Base-by-base conservation (phyloP, 2,329 filamentous ascomycete species). In the Achaetomium macrosporum region DNA sequence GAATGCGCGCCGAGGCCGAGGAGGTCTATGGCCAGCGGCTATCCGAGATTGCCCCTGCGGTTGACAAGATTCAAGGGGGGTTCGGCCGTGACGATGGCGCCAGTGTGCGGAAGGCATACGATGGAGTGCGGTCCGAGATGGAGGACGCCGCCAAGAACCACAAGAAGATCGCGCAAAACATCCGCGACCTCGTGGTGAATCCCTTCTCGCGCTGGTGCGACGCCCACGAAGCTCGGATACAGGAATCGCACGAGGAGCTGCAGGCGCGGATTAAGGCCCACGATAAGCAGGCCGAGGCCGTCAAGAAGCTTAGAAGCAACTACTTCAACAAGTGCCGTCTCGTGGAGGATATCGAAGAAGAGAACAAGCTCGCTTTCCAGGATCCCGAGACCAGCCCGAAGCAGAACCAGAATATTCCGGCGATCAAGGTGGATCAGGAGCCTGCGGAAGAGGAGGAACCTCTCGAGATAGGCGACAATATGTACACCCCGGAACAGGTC, bases 301-400 rank as follows among this genome's bases (percentile, higher is more conserved):
- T 96, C 57, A 90, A 90, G 77, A 97, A 97, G 73, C 81, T 96
- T 63, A 84, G 93, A 59, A 96, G 88, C 70, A 88, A 89, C 63
- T 99, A 99, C 73, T 97, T 97, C 79, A 99, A 97, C 77, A 99
- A 97, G 73, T 99, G 93, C 69, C 86, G 95, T 46, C 76, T 96
- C 57, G 87, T 97, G 7, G 95, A 99, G 68, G 93, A 99, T 67
- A 74, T 97, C 56, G 93, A 99, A 69, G 93, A 99, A 71, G 95
- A 99, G 75, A 96, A 96, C 70, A 97, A 99, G 72, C 80, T 99
- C 51, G 93, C 91, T 37, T 99, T 99, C 71, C 90, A 96, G 69
- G 90, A 91, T 60, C 90, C 90, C 2, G 81, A 85, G 63, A 75
- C 69, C 33, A 90, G 87, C 68, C 85, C 87, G 3, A 76, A 83